A percentile compares a stretch with the other conserved stretches of the same genome.
These are phyloP conservation scores for Jatropha multifida DNA, from an alignment of 441 rosid genomes.

Conservation along the genomic window DNA sequence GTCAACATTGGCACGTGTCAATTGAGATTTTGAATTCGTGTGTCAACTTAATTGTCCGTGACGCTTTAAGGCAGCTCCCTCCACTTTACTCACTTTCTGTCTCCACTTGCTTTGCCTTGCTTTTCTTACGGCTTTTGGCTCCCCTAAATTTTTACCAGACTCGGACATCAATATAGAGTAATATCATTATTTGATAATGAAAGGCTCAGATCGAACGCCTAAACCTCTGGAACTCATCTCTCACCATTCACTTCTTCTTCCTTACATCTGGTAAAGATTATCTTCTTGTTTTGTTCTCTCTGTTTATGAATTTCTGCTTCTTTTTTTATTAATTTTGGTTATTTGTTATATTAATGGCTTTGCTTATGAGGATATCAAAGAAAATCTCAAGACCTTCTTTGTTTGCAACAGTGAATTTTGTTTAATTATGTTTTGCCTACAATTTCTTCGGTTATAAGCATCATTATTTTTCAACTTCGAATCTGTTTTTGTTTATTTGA, in stretches of 20 bases:
- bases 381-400: neutral
- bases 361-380: neutral
- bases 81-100: neutral
- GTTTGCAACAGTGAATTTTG: neutral
- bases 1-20: neutral
- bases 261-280: neutral
- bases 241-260: neutral
- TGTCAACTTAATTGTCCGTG: slow-evolving; percentile 16
- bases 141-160: neutral
- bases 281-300: neutral
- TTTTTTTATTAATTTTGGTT: neutral
- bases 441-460: neutral
- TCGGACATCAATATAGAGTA: too few species aligned
- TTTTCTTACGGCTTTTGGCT: neutral
- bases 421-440: neutral
- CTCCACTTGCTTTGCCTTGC: too few species aligned
- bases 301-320: neutral
- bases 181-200: neutral
- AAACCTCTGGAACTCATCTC: slow-evolving; percentile 1
- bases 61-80: slow-evolving; percentile 1
- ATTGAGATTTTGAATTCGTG: neutral
- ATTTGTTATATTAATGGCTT: neutral
- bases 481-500: neutral
- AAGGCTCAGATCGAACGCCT: slow-evolving; percentile 10
- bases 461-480: neutral